Base-by-base conservation (phyloP, 1,139 yeast species). In the Lodderomyces orthopsilosis region DNA sequence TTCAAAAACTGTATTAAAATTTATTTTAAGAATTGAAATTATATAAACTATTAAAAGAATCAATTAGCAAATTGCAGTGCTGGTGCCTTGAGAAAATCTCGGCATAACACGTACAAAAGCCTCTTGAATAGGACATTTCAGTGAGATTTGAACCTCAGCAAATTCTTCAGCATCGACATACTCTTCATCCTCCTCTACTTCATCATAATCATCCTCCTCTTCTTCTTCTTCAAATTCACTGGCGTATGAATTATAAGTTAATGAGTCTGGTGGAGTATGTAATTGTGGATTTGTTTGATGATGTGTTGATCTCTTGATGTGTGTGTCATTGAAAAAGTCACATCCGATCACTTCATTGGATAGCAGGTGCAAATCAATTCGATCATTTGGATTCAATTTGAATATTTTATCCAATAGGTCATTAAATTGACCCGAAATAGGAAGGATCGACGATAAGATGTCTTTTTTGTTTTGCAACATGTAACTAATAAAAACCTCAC, bases 341-440 rank as follows among this genome's bases (percentile, higher is more conserved):
- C 81, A 69, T 23, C 54, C 55, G 4, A 69, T 52, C 13, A 77
- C 58, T 47, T 68, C 71, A 10, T 60, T 56, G 47, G 70, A 62
- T 47, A 88, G 71, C 26, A 72, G 68, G 19, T 67, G 57, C 41
- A 87, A 64, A 4, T 75, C 56, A 3, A 82, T 77, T 55, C 96
- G 75, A 37, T 77, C 76, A 54, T 70, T 71, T 12, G 95, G 95
- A 55, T 84, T 79, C 42, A 82, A 62, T 47, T 67, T 70, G 52
- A 89, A 75, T 30, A 88, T 78, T 33, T 64, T 62, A 24, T 70
- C 64, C 44, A 89, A 65, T 39, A 89, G 67, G 10, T 60, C 51
- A 58, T 77, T 83, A 47, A 88, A 71, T 48, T 83, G 84, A 13
- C 63, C 61, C 17, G 88, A 80, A 13, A 86, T 77, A 35, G 93